Evolutionary conservation across 2,329 filamentous ascomycete species (phyloP).

Genomic region (Periglandula ipomoeae): DNA sequence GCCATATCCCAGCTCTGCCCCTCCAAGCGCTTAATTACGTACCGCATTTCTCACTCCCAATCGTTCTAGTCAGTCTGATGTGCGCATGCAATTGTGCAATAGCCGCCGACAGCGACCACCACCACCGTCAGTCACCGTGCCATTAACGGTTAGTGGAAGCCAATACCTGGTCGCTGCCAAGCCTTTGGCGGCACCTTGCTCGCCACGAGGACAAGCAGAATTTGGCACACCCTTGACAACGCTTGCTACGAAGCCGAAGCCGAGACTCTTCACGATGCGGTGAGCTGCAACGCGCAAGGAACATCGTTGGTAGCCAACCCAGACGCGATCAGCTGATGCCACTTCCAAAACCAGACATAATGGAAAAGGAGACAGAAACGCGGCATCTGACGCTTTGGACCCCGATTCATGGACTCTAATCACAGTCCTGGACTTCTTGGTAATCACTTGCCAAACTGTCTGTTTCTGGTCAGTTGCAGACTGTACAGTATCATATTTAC

Average conservation of each 20-base stretch:
- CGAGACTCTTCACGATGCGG: constrained; percentile 6
- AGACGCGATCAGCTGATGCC: not conserved
- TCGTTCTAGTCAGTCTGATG: constrained; percentile 1
- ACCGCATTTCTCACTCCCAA: not conserved
- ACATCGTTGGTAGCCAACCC: not conserved
- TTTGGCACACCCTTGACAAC: constrained; percentile 4
- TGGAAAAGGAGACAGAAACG: not conserved
- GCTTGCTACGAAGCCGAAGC: constrained; percentile 1
- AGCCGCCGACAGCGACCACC: not conserved
- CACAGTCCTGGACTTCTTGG: too few relatives aligned
- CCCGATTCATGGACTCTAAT: too few relatives aligned
- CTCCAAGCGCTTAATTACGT: constrained; percentile 1
- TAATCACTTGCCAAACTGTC: too few relatives aligned
- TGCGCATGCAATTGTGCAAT: not conserved
- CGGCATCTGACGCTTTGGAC: not conserved
- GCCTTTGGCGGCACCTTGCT: constrained; percentile 2
- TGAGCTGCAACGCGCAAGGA: constrained; percentile 5
- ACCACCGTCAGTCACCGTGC: not conserved
- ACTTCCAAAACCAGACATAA: not conserved
- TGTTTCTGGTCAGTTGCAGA: too few relatives aligned
- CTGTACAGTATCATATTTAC: too few relatives aligned
- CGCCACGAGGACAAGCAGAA: constrained; percentile 7
- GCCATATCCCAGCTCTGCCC: not conserved
- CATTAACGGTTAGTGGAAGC: not conserved
- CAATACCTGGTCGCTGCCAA: constrained; percentile 7